phyloP scores from a whole-genome alignment of 495 filamentous ascomycete genomes.

The Parathielavia hyrcaniae region DNA sequence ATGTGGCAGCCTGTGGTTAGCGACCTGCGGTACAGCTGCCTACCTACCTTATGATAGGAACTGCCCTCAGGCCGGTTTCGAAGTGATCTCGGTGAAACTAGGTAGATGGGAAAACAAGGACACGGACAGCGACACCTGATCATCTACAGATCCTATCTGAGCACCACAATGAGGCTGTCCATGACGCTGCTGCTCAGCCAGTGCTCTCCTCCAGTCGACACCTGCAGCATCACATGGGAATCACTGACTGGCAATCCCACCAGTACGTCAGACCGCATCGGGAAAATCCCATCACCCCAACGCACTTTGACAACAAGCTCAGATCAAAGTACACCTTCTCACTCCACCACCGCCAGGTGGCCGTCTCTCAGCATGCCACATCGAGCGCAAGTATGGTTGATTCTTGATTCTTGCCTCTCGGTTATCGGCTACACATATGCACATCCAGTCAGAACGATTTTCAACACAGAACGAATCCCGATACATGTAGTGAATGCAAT shows the following conservation, averaged over 20 bases:
- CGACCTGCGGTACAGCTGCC: background rate
- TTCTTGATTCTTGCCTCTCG: background rate
- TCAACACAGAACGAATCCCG: too few relatives aligned
- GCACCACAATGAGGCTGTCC: slow-evolving; percentile 2
- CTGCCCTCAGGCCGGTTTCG: background rate
- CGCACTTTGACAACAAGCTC: too few relatives aligned
- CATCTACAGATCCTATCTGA: background rate
- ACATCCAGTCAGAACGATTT: background rate
- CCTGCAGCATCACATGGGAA: background rate
- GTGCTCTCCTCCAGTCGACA: background rate
- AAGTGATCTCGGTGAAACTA: too few relatives aligned
- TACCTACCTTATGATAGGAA: too few relatives aligned
- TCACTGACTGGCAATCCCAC: too few relatives aligned
- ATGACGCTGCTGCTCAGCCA: background rate
- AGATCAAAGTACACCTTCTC: background rate
- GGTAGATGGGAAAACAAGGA: background rate
- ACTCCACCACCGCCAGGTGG: slow-evolving; percentile 10
- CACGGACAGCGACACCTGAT: background rate
- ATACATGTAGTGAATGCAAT: background rate
- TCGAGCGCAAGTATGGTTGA: background rate
- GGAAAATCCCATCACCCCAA: too few relatives aligned
- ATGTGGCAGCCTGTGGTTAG: background rate
- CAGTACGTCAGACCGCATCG: too few relatives aligned
- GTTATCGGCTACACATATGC: too few relatives aligned
- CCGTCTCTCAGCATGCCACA: slow-evolving; percentile 19